Evolutionary conservation across 495 filamentous ascomycete species (phyloP).

Genomic region (Xylaria acuta): DNA sequence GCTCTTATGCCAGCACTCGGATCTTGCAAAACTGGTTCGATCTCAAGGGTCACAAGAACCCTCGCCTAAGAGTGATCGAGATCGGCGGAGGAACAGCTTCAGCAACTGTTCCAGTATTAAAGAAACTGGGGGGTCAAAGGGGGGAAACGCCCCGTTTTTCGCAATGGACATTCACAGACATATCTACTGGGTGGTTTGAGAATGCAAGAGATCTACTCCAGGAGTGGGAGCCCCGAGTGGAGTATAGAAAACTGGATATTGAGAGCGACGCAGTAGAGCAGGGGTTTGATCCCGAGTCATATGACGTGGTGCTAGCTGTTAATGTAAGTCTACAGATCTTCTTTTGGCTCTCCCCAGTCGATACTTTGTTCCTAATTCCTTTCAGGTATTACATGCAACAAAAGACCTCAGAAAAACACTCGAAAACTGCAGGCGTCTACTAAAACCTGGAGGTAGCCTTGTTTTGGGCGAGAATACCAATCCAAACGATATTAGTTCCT

Average conservation of each 20-base stretch:
- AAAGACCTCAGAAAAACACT: conserved; percentile 38
- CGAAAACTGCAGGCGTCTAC: conserved; percentile 29
- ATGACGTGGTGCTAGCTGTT: conserved; percentile 28
- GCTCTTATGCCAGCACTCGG: not conserved
- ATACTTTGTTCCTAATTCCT: not conserved
- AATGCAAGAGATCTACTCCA: conserved; percentile 34
- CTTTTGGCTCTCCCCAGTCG: not conserved
- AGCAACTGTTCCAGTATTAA: conserved; percentile 28
- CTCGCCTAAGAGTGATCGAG: conserved; percentile 44
- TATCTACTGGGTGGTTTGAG: conserved; percentile 52
- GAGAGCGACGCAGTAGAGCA: conserved; percentile 42
- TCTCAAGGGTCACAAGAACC: conserved; percentile 40
- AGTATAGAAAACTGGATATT: conserved; percentile 44
- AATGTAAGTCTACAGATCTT: conserved; percentile 1
- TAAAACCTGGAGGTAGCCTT: conserved; percentile 41
- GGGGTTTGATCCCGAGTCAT: conserved; percentile 27
- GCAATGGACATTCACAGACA: conserved; percentile 53
- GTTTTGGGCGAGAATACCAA: conserved; percentile 44
- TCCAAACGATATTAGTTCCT: conserved; percentile 24
- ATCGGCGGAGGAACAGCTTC: conserved; percentile 47
- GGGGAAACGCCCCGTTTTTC: conserved; percentile 8
- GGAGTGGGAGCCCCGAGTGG: conserved; percentile 2
- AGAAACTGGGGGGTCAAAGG: not conserved
- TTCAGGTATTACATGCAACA: conserved; percentile 50
- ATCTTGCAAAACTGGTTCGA: conserved; percentile 13